Evolutionary conservation across 108 stramenopile species (phyloP).

Genomic region (Nannochloropsis granulata): DNA sequence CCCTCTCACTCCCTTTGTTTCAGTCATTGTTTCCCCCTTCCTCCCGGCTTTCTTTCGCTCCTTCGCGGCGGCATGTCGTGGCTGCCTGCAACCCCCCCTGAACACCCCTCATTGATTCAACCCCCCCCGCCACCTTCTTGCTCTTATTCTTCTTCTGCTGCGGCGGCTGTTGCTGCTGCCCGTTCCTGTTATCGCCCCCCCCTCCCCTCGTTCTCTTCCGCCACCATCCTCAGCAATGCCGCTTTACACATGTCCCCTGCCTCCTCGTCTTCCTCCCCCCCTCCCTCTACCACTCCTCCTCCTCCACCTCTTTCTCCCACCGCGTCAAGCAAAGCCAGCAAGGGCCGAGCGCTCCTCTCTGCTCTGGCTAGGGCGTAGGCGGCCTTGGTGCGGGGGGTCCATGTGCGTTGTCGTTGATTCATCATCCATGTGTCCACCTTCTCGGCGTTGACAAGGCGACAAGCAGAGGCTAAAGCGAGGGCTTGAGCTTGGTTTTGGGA

Average conservation of each 20-base stretch:
- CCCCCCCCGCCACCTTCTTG: too few species aligned
- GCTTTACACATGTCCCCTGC: not conserved
- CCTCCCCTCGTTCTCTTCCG: not conserved
- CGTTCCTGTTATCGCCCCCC: too few species aligned
- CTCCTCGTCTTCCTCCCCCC: not conserved
- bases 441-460: not conserved
- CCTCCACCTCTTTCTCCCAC: too few species aligned
- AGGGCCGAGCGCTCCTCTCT: not conserved
- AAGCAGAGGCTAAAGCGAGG: not conserved
- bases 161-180: too few species aligned
- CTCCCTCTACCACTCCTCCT: not conserved
- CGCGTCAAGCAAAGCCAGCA: not conserved
- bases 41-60: not conserved
- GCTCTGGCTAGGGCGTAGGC: not conserved
- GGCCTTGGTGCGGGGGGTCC: not conserved
- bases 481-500: too few species aligned
- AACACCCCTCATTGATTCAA: too few species aligned
- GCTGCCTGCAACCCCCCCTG: too few species aligned
- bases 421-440: not conserved
- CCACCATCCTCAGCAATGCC: not conserved
- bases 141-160: too few species aligned
- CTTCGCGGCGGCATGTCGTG: too few species aligned
- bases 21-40: not conserved
- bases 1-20: not conserved
- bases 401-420: not conserved